Evolutionary conservation across 345 rosid genomes (phyloP).

Genomic region (Eutrema heterophyllum): DNA sequence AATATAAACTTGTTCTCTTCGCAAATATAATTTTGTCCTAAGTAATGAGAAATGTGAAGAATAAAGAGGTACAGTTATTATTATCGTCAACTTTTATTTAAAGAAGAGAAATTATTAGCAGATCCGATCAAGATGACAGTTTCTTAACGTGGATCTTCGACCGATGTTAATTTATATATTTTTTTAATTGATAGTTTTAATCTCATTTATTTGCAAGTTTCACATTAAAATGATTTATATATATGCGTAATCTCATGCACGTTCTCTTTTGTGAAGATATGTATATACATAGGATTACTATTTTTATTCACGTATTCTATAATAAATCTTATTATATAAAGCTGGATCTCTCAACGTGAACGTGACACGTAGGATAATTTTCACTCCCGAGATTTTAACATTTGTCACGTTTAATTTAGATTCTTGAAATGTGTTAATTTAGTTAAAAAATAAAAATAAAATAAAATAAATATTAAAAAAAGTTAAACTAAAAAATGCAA

Average conservation of each 20-base stretch:
- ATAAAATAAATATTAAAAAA: too few relatives aligned
- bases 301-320: too few relatives aligned
- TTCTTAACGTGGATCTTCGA: slow-evolving; percentile 23
- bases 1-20: neutral
- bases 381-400: too few relatives aligned
- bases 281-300: neutral
- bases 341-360: too few relatives aligned
- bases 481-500: too few relatives aligned
- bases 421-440: too few relatives aligned
- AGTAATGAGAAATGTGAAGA: neutral
- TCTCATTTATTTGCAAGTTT: neutral
- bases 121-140: slow-evolving; percentile 18
- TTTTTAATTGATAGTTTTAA: neutral
- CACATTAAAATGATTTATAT: neutral
- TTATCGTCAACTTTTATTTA: neutral
- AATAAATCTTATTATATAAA: too few relatives aligned
- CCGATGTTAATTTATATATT: neutral
- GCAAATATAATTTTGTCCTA: neutral
- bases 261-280: slow-evolving; percentile 1
- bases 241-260: slow-evolving; percentile 25
- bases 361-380: too few relatives aligned
- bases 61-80: neutral
- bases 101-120: neutral
- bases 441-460: too few relatives aligned
- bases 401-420: too few relatives aligned